phyloP scores from a whole-genome alignment of 257 asterid species.

The Penstemon eatonii region DNA sequence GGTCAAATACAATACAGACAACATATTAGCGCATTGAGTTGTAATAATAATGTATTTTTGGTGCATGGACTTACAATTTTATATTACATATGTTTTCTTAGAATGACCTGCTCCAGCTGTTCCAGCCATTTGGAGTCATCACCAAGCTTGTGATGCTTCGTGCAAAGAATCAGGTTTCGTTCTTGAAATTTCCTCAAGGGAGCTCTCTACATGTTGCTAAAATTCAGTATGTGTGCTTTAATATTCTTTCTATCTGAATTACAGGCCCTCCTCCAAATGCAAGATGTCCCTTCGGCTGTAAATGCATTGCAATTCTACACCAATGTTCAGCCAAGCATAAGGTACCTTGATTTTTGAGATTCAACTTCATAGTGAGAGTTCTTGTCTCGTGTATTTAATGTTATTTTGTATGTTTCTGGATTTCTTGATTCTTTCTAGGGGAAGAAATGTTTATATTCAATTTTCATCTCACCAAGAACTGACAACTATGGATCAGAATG shows the following conservation, averaged over 20 bases:
- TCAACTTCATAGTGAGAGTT: constrained; percentile 21
- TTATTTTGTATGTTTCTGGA: constrained; percentile 13
- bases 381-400: constrained; percentile 6
- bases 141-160: constrained; percentile 98
- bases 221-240: constrained; percentile 22
- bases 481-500: constrained; percentile 85
- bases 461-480: constrained; percentile 98
- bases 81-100: constrained; percentile 33
- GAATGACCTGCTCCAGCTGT: constrained; percentile 96
- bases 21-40: neutral
- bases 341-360: constrained; percentile 41
- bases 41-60: neutral
- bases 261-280: constrained; percentile 99
- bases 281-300: constrained; percentile 85
- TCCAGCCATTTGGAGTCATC: constrained; percentile 94
- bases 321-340: constrained; percentile 86
- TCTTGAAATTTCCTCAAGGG: constrained; percentile 21
- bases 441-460: constrained; percentile 92
- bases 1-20: neutral
- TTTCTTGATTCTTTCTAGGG: constrained; percentile 49
- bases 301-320: constrained; percentile 83
- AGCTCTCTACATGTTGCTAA: constrained; percentile 23
- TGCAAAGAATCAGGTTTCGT: constrained; percentile 87
- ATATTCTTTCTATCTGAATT: constrained; percentile 15
- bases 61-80: neutral